Conservation (phyloP, 345 rosid species). For the Melastoma malabathricum region DNA sequence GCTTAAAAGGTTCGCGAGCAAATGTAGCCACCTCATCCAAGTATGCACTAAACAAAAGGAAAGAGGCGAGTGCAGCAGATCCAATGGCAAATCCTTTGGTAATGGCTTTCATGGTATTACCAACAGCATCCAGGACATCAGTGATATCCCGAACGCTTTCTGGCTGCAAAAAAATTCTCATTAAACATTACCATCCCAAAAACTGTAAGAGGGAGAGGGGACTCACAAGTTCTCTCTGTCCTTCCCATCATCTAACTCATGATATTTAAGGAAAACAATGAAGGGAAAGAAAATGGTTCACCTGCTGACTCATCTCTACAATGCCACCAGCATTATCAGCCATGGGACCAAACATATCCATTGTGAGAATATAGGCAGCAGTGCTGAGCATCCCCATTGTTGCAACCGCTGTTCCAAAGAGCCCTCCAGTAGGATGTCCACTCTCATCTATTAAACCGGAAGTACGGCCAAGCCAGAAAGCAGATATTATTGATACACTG, state of each 20-base stretch:
- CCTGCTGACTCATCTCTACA: slow-evolving; percentile 99
- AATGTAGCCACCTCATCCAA: slow-evolving; percentile 97
- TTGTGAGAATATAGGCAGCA: slow-evolving; percentile 95
- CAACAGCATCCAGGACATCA: slow-evolving; percentile 97
- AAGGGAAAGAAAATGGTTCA: slow-evolving; percentile 13
- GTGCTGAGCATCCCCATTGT: slow-evolving; percentile 99
- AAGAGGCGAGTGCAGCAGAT: slow-evolving; percentile 94
- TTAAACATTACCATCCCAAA: too few relatives aligned
- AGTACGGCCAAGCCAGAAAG: slow-evolving; percentile 91
- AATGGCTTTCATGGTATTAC: slow-evolving; percentile 96
- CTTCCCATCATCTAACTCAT: too few relatives aligned
- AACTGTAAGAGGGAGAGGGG: too few relatives aligned
- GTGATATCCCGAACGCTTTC: slow-evolving; percentile 81
- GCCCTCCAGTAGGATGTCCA: slow-evolving; percentile 81
- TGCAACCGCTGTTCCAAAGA: slow-evolving; percentile 98
- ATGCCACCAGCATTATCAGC: slow-evolving; percentile 99
- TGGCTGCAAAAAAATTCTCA: too few relatives aligned
- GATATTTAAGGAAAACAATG: too few relatives aligned
- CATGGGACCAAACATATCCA: slow-evolving; percentile 99
- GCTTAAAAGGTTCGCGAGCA: slow-evolving; percentile 59
- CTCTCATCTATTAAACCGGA: slow-evolving; percentile 86
- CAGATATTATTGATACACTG: slow-evolving; percentile 63
- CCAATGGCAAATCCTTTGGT: slow-evolving; percentile 44
- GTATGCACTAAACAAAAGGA: slow-evolving; percentile 95
- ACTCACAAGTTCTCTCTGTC: too few relatives aligned